Conservation (phyloP, 2,329 filamentous ascomycete genomes). For the Madurella fahalii region DNA sequence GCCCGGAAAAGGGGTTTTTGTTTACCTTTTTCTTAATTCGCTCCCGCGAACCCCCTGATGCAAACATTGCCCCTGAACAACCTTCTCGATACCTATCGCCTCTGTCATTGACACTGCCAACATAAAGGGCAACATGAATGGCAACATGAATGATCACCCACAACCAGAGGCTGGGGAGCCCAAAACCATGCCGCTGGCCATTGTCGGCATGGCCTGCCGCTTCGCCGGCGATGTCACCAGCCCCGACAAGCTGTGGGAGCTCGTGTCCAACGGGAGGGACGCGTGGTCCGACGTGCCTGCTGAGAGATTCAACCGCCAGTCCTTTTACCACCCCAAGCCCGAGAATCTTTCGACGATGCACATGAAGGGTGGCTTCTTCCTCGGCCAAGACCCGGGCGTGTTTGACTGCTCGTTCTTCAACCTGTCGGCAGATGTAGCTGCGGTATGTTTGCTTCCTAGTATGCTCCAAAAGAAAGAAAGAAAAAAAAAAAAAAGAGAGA, state of each 20-base stretch:
- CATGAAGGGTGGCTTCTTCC: not conserved
- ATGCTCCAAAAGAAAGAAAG: no score
- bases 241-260: constrained; percentile 33
- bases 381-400: not conserved
- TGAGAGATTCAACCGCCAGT: constrained; percentile 33
- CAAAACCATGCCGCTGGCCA: constrained; percentile 27
- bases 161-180: not conserved
- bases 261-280: constrained; percentile 19
- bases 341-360: not conserved
- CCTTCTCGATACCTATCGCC: no score
- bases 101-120: no score
- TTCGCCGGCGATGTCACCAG: constrained; percentile 33
- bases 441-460: no score
- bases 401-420: not conserved
- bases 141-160: no score
- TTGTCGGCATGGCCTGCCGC: constrained; percentile 36
- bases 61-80: no score
- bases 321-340: constrained; percentile 27
- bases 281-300: constrained; percentile 22
- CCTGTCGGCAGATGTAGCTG: not conserved
- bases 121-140: no score
- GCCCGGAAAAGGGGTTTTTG: no score
- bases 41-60: no score
- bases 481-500: no score
- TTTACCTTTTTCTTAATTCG: no score